Base-by-base conservation (phyloP, 1,284 basidiomycete species). In the Golubevia sp. region DNA sequence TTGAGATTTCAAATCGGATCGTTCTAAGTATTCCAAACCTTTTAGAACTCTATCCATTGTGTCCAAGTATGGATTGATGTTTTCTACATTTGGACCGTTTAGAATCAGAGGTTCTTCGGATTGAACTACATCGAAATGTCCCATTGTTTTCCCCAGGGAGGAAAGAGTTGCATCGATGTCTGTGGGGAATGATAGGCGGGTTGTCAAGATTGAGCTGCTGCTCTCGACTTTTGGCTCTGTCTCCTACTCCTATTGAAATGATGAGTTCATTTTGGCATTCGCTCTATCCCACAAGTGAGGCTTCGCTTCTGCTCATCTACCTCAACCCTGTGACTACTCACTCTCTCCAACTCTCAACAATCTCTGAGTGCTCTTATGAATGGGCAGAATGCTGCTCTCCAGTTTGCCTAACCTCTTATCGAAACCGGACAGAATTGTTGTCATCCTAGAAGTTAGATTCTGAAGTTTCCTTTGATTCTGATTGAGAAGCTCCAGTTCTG, bases 401-500 rank as follows among this genome's bases (percentile, higher is more conserved):
- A 84, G 72, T 60, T 72, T 75, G 63, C 72, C 73, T 20, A 83
- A 71, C 38, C 85, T 74, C 58, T 84, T 80, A 67, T 86, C 85
- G 63, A 86, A 84, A 26, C 80, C 74, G n/a, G 79, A 79, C 15
- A 86, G 72, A 58, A 84, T 82, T 20, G 73, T 70, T 23, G 84
- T 81, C 84, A 85, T 85, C 11, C 80, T 66, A 34, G 70, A 71
- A 20, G 84, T 84, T 62, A 85, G 79, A 4, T 70, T 73, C 13
- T 74, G 73, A 4, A 83, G 77, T 44, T 85, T 84, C 4, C 70
- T 65, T 64, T 85, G 80, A 48, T 84, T 85, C 66, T 84, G 84
- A 24, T 79, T 77, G 26, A 86, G 71, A 30, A 85, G 72, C 57
- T 84, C 79, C 13, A 85, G 73, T 70, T 86, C 85, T n/a, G 84